phyloP scores from a whole-genome alignment of 2,329 filamentous ascomycete genomes.

The Hymenoscyphus infarciens region DNA sequence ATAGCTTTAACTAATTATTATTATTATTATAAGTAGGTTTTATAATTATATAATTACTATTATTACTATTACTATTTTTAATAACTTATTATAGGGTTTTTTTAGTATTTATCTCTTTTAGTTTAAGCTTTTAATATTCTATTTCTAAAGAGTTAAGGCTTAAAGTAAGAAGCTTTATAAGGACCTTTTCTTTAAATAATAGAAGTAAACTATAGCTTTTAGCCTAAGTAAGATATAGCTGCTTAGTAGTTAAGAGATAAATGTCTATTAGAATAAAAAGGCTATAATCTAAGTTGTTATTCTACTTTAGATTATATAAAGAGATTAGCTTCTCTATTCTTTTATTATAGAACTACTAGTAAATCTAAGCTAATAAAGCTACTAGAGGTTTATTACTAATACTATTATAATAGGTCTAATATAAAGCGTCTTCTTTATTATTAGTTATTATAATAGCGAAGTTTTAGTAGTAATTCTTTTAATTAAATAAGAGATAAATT shows the following conservation, averaged over 20 bases:
- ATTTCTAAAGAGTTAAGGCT: not conserved
- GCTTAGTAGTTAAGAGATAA: conserved; percentile 5
- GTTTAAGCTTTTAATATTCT: not conserved
- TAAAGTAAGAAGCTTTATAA: not conserved
- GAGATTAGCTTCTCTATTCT: not conserved
- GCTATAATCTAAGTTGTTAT: not conserved
- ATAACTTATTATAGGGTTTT: not conserved
- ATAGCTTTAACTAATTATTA: too few relatives aligned
- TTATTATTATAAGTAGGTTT: too few relatives aligned
- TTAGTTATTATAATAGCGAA: conserved; percentile 18
- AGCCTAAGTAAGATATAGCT: conserved; percentile 14
- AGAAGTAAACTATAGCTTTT: conserved; percentile 16
- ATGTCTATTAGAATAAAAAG: not conserved
- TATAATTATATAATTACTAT: not conserved
- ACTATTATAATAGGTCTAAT: conserved; percentile 18
- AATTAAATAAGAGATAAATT: conserved; percentile 17
- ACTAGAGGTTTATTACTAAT: conserved; percentile 10
- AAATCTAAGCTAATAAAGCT: conserved; percentile 12
- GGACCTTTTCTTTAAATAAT: conserved; percentile 17
- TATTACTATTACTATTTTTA: not conserved
- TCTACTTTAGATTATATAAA: not conserved
- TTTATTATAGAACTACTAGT: conserved; percentile 2
- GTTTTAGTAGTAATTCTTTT: conserved; percentile 12
- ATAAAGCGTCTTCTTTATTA: conserved; percentile 9
- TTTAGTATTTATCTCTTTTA: not conserved